phyloP scores from a whole-genome alignment of 2,329 filamentous ascomycete species.

The Penicillium olsonii region DNA sequence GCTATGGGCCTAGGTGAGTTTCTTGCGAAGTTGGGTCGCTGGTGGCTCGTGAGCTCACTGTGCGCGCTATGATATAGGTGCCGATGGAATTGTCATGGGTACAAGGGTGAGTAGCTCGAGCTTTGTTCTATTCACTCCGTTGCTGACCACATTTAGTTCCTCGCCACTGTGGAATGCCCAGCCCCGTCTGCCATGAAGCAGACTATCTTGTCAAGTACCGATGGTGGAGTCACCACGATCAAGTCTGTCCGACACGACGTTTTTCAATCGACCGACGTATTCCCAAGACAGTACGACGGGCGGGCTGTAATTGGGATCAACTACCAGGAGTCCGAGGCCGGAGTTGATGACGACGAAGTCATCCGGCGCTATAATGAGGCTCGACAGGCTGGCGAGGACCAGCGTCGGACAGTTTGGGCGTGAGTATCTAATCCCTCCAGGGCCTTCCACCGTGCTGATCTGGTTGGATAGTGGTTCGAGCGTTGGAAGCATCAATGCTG shows the following conservation, averaged over 20 bases:
- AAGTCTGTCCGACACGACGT: conserved; percentile 41
- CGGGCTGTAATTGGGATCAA: conserved; percentile 19
- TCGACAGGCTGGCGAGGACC: conserved; percentile 13
- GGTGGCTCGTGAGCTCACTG: too few relatives aligned
- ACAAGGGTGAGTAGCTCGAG: conserved; percentile 16
- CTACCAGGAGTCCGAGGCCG: conserved; percentile 13
- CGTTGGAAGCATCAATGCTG: conserved; percentile 18
- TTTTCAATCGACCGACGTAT: conserved; percentile 23
- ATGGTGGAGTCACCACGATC: conserved; percentile 50
- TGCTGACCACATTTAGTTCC: conserved; percentile 40
- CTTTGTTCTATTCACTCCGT: conserved; percentile 6
- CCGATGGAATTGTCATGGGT: conserved; percentile 24
- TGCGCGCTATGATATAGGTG: conserved; percentile 6
- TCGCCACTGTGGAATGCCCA: conserved; percentile 47
- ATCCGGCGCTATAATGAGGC: conserved; percentile 21
- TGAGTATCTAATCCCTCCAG: conserved; percentile 9
- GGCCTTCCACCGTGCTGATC: neutral
- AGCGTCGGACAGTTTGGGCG: conserved; percentile 24
- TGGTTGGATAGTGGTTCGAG: conserved; percentile 14
- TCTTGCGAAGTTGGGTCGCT: neutral
- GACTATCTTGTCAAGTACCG: conserved; percentile 43
- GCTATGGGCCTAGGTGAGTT: conserved; percentile 54
- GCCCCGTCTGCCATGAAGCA: conserved; percentile 46
- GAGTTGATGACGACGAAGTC: conserved; percentile 18
- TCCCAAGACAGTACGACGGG: conserved; percentile 22